phyloP scores from a whole-genome alignment of 306 rosid genomes.

The Cercis canadensis region DNA sequence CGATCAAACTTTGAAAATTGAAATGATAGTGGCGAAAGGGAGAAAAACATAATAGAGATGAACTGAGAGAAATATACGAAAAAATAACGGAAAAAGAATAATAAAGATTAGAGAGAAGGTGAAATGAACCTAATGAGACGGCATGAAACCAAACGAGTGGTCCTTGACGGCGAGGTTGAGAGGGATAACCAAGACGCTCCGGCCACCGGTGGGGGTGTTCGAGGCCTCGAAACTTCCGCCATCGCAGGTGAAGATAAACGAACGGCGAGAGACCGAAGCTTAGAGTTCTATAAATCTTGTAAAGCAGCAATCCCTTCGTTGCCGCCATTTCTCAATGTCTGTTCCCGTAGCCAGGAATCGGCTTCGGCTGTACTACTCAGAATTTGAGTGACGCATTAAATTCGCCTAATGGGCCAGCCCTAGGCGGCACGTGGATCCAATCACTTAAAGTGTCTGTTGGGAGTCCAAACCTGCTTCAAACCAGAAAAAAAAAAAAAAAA shows the following conservation, averaged over 20 bases:
- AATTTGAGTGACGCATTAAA: no score
- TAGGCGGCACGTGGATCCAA: no score
- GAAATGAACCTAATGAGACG: slow-evolving; percentile 67
- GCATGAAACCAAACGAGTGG: slow-evolving; percentile 94
- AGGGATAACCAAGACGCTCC: slow-evolving; percentile 80
- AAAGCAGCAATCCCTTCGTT: slow-evolving; percentile 57
- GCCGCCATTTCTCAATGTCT: slow-evolving; percentile 41
- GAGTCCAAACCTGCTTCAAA: no score
- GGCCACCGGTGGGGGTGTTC: slow-evolving; percentile 78
- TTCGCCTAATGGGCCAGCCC: no score
- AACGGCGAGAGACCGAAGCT: slow-evolving; percentile 67
- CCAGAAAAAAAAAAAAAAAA: no score
- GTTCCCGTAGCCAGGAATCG: no score
- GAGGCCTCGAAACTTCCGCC: slow-evolving; percentile 66
- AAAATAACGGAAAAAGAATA: neutral
- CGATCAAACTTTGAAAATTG: neutral
- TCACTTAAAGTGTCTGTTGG: no score
- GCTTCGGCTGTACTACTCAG: no score
- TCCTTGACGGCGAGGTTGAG: slow-evolving; percentile 67
- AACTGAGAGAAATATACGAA: neutral
- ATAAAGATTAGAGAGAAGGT: neutral
- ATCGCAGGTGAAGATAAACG: slow-evolving; percentile 66
- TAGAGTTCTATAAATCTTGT: slow-evolving; percentile 71
- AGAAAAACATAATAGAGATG: no score
- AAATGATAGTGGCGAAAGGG: neutral